Base-by-base conservation (phyloP, 768 basidiomycete species). In the Hemileccinum impolitum region DNA sequence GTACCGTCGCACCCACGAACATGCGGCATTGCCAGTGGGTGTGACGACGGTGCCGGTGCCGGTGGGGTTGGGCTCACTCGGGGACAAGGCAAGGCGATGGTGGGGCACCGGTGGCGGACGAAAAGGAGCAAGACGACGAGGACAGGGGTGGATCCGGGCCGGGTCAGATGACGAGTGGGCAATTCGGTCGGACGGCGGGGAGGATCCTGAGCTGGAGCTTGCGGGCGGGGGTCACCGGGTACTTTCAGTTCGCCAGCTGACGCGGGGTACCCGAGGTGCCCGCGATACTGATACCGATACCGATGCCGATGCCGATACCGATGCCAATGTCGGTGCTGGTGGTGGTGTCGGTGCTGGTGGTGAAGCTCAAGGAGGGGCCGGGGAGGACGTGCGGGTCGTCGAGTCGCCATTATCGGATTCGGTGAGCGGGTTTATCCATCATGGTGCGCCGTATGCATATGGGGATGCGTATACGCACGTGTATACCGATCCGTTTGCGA, bases 121-220 rank as follows among this genome's bases (percentile, higher is more conserved):
- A 34, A 11, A 31, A 49, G 26, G 47, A 46, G 37, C 59, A 43
- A 50, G 38, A 63, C 61, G 59, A 48, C 56, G 60, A 52, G 63
- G 59, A 40, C 66, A 69, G 39, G 78, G 80, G 25, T 82, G 81
- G 81, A 67, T 80, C 19, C 72, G 72, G 52, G 73, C 80, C 35
- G 70, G 72, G 32, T 76, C 71, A 32, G 66, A 68, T 32, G 78
- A 78, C 48, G 76, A 76, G 50, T 81, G 76, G 74, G 74, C 73
- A 31, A 51, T 56, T 38, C 68, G 66, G 52, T 54, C 61, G 52
- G 58, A 56, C 53, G 55, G 19, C 17, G 62, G 40, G 14, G 55
- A 31, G 11, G 41, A 49, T 4, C 39, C 38, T 11, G 53, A 50
- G 38, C 52, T 36, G 2, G 47, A 43, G 11, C 11, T 21, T 26